Evolutionary conservation across 1,284 basidiomycete genomes (phyloP).

Genomic region (Cystobasidium slooffiae): DNA sequence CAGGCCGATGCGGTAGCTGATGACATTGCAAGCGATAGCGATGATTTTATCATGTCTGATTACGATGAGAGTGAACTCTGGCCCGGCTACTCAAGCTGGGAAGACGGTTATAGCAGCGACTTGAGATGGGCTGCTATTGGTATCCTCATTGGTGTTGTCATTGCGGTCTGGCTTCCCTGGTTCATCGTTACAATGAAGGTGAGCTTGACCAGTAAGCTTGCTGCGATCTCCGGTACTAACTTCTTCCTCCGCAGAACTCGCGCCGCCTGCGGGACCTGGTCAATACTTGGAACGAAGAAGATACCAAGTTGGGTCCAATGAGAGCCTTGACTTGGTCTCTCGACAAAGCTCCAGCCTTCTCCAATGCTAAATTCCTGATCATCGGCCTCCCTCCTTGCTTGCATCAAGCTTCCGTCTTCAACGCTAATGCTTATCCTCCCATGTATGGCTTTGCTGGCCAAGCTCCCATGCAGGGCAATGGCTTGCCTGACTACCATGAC

Average conservation of each 20-base stretch:
- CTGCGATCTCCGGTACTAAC: not conserved
- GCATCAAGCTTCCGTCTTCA: constrained; percentile 25
- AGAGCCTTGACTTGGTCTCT: constrained; percentile 29
- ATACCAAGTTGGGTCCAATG: constrained; percentile 23
- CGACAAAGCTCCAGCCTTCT: constrained; percentile 40
- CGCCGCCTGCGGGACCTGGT: constrained; percentile 19
- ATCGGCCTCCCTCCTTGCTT: constrained; percentile 33
- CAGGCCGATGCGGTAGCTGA: not conserved
- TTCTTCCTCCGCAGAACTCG: constrained; percentile 19
- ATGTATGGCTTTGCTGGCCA: constrained; percentile 6
- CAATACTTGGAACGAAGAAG: constrained; percentile 29
- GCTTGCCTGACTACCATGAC: constrained; percentile 21
- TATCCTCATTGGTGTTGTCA: constrained; percentile 30
- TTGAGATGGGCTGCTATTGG: constrained; percentile 38
- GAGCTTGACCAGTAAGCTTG: not conserved
- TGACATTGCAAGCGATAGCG: not conserved
- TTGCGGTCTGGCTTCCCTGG: constrained; percentile 40
- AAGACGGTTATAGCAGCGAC: constrained; percentile 10
- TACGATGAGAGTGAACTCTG: not conserved
- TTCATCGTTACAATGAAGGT: constrained; percentile 27
- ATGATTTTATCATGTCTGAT: not conserved
- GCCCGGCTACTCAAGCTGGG: constrained; percentile 14
- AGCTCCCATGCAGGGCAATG: not conserved
- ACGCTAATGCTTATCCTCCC: constrained; percentile 34
- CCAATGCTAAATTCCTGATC: constrained; percentile 38